Evolutionary conservation across 495 filamentous ascomycete genomes (phyloP).

Genomic region (Hamigera avellanea): DNA sequence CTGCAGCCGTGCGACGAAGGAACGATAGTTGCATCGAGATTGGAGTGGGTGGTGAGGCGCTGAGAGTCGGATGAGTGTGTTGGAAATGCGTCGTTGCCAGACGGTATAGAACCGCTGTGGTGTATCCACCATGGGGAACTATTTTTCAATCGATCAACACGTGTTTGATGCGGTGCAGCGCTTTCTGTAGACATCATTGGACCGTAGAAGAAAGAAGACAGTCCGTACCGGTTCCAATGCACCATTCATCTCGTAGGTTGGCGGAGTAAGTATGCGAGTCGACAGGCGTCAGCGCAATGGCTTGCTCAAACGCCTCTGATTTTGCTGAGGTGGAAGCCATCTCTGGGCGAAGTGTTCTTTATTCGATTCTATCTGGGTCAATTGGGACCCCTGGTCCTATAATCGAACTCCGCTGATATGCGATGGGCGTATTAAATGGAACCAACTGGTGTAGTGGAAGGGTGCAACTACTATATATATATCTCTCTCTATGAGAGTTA

Average conservation of each 20-base stretch:
- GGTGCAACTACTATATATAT: too few species aligned
- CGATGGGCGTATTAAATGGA: too few species aligned
- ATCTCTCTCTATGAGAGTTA: too few species aligned
- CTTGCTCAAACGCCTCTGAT: conserved; percentile 39
- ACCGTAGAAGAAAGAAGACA: too few species aligned
- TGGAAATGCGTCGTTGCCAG: conserved; percentile 52
- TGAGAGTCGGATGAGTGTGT: conserved; percentile 46
- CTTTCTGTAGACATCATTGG: too few species aligned
- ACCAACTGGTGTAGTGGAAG: too few species aligned
- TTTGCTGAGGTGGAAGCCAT: too few species aligned
- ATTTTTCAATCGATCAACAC: conserved; percentile 4
- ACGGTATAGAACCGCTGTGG: conserved; percentile 50
- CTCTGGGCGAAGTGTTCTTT: too few species aligned
- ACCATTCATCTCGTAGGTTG: conserved; percentile 50
- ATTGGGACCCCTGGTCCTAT: too few species aligned
- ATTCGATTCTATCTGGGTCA: too few species aligned
- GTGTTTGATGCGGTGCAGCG: neutral
- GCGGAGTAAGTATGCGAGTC: conserved; percentile 50
- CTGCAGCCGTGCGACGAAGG: conserved; percentile 53
- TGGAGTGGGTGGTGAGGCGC: conserved; percentile 49
- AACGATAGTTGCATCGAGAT: conserved; percentile 59
- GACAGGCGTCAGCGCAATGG: conserved; percentile 41
- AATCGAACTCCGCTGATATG: too few species aligned
- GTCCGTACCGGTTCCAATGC: conserved; percentile 58
- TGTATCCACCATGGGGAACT: conserved; percentile 82